Conservation (phyloP, 805 yeast genomes). For the Scheffersomyces lignosus region DNA sequence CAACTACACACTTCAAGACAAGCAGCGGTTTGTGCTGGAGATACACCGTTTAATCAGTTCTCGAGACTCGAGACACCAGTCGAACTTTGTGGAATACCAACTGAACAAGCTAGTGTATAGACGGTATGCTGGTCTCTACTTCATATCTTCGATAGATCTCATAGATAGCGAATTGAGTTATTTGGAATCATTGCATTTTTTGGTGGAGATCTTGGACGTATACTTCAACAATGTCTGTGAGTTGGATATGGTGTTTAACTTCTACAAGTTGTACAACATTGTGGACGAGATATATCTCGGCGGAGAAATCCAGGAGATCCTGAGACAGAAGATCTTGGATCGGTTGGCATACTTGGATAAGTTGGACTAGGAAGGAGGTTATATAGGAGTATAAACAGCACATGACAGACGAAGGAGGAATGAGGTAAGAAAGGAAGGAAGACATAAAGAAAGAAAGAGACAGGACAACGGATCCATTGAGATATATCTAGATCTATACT, state of each 20-base stretch:
- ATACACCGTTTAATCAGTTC: slow-evolving; percentile 79
- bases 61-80: slow-evolving; percentile 80
- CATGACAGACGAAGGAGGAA: too few relatives aligned
- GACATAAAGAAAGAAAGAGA: too few relatives aligned
- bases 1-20: slow-evolving; percentile 28
- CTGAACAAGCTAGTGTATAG: slow-evolving; percentile 73
- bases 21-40: slow-evolving; percentile 48
- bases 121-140: slow-evolving; percentile 88
- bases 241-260: slow-evolving; percentile 88
- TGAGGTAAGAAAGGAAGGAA: too few relatives aligned
- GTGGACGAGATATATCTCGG: slow-evolving; percentile 86
- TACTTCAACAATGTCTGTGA: slow-evolving; percentile 92
- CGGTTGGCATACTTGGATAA: slow-evolving; percentile 66
- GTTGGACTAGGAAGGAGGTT: slow-evolving; percentile 44
- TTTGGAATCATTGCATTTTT: slow-evolving; percentile 79
- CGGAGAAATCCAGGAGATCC: slow-evolving; percentile 88
- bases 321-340: slow-evolving; percentile 63
- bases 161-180: slow-evolving; percentile 80
- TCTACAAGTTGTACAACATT: slow-evolving; percentile 77
- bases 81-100: slow-evolving; percentile 70
- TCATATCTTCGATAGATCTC: slow-evolving; percentile 79
- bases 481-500: too few relatives aligned
- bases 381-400: too few relatives aligned
- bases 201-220: slow-evolving; percentile 84
- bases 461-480: too few relatives aligned